Evolutionary conservation across 1,139 yeast genomes (phyloP).

Genomic region (Lodderomyces oxycetoniae): DNA sequence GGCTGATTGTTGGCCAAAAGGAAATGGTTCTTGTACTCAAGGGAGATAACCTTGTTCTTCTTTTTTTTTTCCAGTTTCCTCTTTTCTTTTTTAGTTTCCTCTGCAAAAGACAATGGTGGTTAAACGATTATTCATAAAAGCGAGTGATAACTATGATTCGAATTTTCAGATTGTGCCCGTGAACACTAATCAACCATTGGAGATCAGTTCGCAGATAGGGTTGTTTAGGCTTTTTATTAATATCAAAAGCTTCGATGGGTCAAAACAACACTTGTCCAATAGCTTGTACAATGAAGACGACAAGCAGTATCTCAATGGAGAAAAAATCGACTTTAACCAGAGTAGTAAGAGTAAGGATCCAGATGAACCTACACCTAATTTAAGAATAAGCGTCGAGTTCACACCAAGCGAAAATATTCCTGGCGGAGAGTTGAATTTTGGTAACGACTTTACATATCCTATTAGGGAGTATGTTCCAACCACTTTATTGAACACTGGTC

Average conservation of each 20-base stretch:
- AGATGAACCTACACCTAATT: conserved; percentile 22
- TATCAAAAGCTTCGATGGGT: conserved; percentile 45
- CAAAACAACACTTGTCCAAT: conserved; percentile 32
- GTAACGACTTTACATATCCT: conserved; percentile 64
- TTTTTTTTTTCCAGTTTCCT: background rate
- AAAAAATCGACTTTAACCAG: conserved; percentile 14
- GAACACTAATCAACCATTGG: conserved; percentile 35
- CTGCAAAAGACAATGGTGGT: conserved; percentile 13
- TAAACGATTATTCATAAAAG: conserved; percentile 35
- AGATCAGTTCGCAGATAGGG: conserved; percentile 37
- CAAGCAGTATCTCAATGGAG: conserved; percentile 25
- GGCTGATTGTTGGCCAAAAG: too few relatives aligned
- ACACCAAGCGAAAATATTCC: conserved; percentile 37
- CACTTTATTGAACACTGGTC: conserved; percentile 37
- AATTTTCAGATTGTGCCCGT: conserved; percentile 39
- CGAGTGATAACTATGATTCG: conserved; percentile 25
- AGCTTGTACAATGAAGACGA: conserved; percentile 33
- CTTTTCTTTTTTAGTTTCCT: background rate
- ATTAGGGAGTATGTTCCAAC: conserved; percentile 58
- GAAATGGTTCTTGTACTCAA: too few relatives aligned
- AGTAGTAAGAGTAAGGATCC: conserved; percentile 2
- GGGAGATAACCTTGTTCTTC: too few relatives aligned
- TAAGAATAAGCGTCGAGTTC: conserved; percentile 34
- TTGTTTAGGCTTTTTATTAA: conserved; percentile 34
- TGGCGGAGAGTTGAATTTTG: conserved; percentile 56